Base-by-base conservation (phyloP, 2,329 filamentous ascomycete genomes). In the Nemania sp. region DNA sequence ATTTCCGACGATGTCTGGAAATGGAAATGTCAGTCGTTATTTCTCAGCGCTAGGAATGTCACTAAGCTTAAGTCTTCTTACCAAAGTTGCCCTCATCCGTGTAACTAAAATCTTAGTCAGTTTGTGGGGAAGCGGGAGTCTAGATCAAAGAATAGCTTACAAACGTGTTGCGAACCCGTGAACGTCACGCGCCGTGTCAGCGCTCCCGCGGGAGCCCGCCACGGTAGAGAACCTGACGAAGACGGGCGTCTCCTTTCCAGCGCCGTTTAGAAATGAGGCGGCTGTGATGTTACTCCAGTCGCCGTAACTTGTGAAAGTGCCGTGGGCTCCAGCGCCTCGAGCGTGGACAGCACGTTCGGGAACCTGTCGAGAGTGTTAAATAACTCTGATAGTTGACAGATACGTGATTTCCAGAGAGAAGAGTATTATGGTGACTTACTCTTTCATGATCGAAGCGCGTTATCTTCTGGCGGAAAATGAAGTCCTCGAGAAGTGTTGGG, bases 51-150 rank as follows among this genome's bases (percentile, higher is more conserved):
- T 44, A 28, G 41, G 44, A 44, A 45, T 44, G 37, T 26, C 22
- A 28, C 6, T 37, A 8, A 22, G 20, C 33, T 26, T 8, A 15
- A 30, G 17, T 36, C 11, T 58, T 62, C 76, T 72, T 77, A 76
- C 83, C 82, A 67, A 82, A 83, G 66, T 86, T 88, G 46, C 84
- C 84, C 62, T 86, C 82, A 43, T 86, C 81, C 0, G 84, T 86
- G 62, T 85, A 86, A 40, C 65, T 67, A 41, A 22, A 47, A 42
- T 28, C 12, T 12, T 22, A 6, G 43, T 65, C 43, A 65, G 61
- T 47, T 36, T 19, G 12, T 15, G 28, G 12, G 20, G 19, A 41
- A 20, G 17, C 22, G 31, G 11, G 20, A 33, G 37, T 46, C 17
- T 15, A 51, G 30, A 30, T 45, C 15, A 14, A 8, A 45, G 17